Evolutionary conservation across 1,139 yeast genomes (phyloP).

Genomic region (Candida tunisiensis): DNA sequence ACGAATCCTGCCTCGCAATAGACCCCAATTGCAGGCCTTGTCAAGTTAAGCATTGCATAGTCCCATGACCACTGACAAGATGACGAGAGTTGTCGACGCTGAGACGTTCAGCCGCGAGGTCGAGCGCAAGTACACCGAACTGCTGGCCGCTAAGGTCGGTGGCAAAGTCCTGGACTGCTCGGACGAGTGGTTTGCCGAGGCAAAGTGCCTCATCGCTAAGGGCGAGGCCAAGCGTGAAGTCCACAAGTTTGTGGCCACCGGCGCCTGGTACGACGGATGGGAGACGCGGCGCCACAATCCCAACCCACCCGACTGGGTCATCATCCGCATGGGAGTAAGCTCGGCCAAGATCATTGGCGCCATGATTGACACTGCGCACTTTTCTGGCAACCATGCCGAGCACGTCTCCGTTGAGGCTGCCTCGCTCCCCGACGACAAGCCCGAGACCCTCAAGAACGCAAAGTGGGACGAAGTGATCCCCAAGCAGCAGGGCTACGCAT

Average conservation of each 20-base stretch:
- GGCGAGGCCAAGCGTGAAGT: conserved; percentile 66
- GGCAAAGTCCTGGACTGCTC: conserved; percentile 53
- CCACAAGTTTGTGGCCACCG: conserved; percentile 61
- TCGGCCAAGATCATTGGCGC: conserved; percentile 66
- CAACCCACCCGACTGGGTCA: conserved; percentile 73
- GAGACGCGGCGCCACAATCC: conserved; percentile 88
- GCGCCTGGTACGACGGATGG: conserved; percentile 99
- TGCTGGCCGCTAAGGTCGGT: conserved; percentile 72
- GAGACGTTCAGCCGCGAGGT: background rate
- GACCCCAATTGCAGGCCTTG: too few species aligned
- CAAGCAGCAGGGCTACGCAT: conserved; percentile 72
- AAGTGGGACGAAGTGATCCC: conserved; percentile 58
- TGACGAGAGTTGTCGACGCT: too few species aligned
- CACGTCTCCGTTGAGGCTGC: conserved; percentile 71
- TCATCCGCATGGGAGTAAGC: conserved; percentile 67
- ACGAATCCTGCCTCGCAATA: too few species aligned
- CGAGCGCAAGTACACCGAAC: conserved; percentile 22
- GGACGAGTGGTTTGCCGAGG: conserved; percentile 93
- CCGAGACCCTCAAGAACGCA: conserved; percentile 20
- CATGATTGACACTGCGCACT: conserved; percentile 84
- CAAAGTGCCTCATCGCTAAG: conserved; percentile 75
- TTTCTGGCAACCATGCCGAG: conserved; percentile 93
- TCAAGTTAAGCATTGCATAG: too few species aligned
- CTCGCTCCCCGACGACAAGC: conserved; percentile 16
- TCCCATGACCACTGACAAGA: too few species aligned